Evolutionary conservation across 805 yeast genomes (phyloP).

Genomic region (Komagataella populi): DNA sequence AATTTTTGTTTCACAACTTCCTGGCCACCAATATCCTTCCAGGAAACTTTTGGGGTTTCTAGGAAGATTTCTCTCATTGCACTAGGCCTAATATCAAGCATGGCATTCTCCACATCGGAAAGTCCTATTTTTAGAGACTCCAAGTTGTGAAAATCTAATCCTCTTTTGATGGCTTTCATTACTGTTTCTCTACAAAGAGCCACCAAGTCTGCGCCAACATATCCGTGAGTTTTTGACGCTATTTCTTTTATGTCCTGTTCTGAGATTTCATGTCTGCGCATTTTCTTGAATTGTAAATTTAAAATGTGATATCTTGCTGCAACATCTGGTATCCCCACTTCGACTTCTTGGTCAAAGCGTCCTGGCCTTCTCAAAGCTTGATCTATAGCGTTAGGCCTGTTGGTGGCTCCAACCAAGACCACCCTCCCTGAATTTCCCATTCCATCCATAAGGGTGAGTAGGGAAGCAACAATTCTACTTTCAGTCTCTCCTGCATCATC

Average conservation of each 20-base stretch:
- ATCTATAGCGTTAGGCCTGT: conserved; percentile 82
- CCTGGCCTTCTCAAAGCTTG: conserved; percentile 88
- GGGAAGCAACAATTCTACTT: conserved; percentile 78
- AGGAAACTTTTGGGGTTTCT: conserved; percentile 86
- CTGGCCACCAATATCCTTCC: conserved; percentile 97
- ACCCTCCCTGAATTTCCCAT: conserved; percentile 52
- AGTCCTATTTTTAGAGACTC: conserved; percentile 28
- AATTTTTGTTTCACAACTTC: conserved; percentile 67
- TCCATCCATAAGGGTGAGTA: conserved; percentile 73
- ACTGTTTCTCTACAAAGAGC: conserved; percentile 85
- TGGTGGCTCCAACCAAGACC: conserved; percentile 81
- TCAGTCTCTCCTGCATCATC: conserved; percentile 91
- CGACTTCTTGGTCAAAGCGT: conserved; percentile 86
- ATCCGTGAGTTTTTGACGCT: conserved; percentile 84
- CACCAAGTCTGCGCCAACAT: conserved; percentile 90
- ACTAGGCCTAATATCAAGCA: conserved; percentile 78
- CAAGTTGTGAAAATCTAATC: conserved; percentile 12
- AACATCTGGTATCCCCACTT: conserved; percentile 86
- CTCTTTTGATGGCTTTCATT: conserved; percentile 64
- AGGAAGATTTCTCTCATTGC: conserved; percentile 94
- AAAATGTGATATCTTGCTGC: conserved; percentile 69
- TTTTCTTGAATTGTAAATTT: conserved; percentile 39
- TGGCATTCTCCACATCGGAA: conserved; percentile 55
- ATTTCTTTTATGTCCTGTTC: conserved; percentile 43
- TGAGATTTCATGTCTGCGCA: conserved; percentile 37